Evolutionary conservation across 805 yeast species (phyloP), one percentile per base, ranked within the genome.

Genomic region (Kodamaea hsintzibuensis): DNA sequence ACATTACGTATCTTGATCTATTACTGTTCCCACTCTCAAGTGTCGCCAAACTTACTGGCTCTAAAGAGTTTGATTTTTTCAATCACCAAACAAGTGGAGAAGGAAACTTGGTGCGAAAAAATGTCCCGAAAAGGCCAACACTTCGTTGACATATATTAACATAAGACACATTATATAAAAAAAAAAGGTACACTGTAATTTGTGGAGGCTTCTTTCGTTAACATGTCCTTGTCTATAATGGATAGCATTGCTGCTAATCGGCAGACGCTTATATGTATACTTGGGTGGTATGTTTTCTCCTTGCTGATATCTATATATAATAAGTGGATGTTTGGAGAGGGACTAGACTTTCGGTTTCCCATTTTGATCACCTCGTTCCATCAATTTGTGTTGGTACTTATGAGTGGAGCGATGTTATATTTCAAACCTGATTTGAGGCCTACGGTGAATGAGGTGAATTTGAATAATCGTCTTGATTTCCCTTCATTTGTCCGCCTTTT

Each of bases 321-420:
- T 76, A 92, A 92, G 73, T 91, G 98, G 98, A 93, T 93, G 98
- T 95, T 93, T 73, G 92, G 93, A 40, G 27, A 46, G 43, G 88
- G 90, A 16, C 74, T 92, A 53, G 83, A 89, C 64, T 86, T 95
- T 62, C 82, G 83, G 33, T 95, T 84, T 65, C 99, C 99, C 1
- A 81, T 95, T 18, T 72, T 92, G 27, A 83, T 92, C 51, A 95
- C 99, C 0, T 77, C 92, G 3, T 79, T 86, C 61, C 99, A 95
- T 72, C 98, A 95, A 72, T 64, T 86, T 25, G 81, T 87, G 47
- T 80, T 91, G 43, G 74, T 88, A 55, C 52, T 74, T 44, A 63
- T 88, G 37, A 81, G 93, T 50, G 66, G 78, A 3, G 42, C 67
- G 22, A 72, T 78, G 47, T 57, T 88, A 53, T 68, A 74, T 58